Base-by-base conservation (phyloP, 768 basidiomycete genomes). In the Serendipita sp. region DNA sequence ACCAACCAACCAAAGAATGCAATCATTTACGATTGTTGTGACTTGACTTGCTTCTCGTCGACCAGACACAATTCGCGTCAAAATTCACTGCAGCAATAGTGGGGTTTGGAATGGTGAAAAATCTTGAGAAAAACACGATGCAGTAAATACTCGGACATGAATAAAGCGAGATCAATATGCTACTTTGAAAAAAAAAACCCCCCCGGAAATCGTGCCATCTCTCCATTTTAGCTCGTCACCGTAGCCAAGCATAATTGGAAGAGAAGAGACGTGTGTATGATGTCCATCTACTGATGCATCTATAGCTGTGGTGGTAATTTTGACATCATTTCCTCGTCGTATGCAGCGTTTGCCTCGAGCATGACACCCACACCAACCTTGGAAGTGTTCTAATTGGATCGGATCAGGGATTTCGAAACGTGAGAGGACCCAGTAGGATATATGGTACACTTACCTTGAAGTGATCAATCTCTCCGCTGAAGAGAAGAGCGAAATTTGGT, bases 381-480 rank as follows among this genome's bases (percentile, higher is more conserved):
- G 34, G 92, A 89, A 46, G 91, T 79, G 75, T 92, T 93, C 92
- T 97, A 68, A n/a, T 41, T 41, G 41, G n/a, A 51, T 51, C n/a
- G 48, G 13, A 41, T 7, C 5, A 51, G 48, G 8, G n/a, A 51
- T 1, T 5, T 8, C 30, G 15, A 41, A 24, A 24, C 24, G 24
- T 24, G 24, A 24, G 24, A 24, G 24, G 24, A 24, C 24, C 24
- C 24, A 24, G 24, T 24, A 41, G 38, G 13, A 41, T 41, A 41
- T 41, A 41, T 4, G 7, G 5, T 41, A 41, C 7, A 69, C 76
- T 67, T 70, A 91, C 93, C 86, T 94, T 98, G 80, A 92, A 88
- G 81, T 99, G 96, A 74, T 99, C 96, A 69, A 99, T 92, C 80
- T 99, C 96, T 8, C 96, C 96, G 16, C 91, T 83, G 53, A 99